Base-by-base conservation (phyloP, 106 monocot species). In the Vanilla planifolia region DNA sequence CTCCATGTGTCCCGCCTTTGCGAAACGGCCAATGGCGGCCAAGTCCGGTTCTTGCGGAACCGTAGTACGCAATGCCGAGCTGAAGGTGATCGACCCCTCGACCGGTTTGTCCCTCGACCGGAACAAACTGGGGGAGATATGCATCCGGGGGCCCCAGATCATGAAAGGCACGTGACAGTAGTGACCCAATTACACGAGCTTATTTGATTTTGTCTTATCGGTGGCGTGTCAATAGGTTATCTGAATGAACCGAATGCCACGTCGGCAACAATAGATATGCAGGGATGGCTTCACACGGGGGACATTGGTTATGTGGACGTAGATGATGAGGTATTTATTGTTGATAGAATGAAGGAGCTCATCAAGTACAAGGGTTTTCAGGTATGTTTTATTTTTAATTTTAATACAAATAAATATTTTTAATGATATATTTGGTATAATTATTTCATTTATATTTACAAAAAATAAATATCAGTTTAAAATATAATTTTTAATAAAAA, bases 281-380 rank as follows among this genome's bases (percentile, higher is more conserved):
- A 91, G 3, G 91, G 96, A 1, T 98, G 96, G 96, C 69, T 98
- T 42, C 96, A 91, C 70, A 98, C 91, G 6, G 96, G 96, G 1
- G 96, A 98, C 61, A 79, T 98, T 10, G 96, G 96, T 20, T 98
- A 70, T 47, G 84, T 98, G 13, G 96, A 98, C 26, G 96, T 91
- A 23, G 81, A 91, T 56, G 96, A 98, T 5, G 96, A 98, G 67
- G 74, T 98, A 44, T 98, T 79, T 81, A 98, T 98, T 37, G 84
- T 98, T 5, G 96, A 98, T 34, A 73, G 96, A 57, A 77, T 98
- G 19, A 98, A 98, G 64, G 96, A 98, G 68, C 90, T 98, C 62
- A 98, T 98, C 86, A 96, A 91, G 47, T 96, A 74, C 77, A 96
- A 96, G 72, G 96, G 91, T 1, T 96, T 96, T 65, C 95, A 96